Base-by-base conservation (phyloP, 495 filamentous ascomycete genomes). In the Penicillium argentinense region DNA sequence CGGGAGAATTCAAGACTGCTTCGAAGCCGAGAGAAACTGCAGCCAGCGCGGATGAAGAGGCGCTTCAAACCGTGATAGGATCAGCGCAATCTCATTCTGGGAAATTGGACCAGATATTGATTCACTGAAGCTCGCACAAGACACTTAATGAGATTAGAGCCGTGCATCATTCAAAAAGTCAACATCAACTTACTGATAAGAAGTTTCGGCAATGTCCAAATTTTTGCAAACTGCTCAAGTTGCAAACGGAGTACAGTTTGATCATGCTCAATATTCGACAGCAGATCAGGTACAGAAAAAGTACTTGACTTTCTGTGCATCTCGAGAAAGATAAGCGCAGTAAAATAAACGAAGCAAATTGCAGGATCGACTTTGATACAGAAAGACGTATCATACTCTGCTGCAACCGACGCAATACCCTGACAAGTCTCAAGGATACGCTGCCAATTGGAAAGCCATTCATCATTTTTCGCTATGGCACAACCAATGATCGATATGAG, bases 331-430 rank as follows among this genome's bases (percentile, higher is more conserved):
- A 59, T 39, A 0, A 56, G 52, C n/a, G 44, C 36, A 19, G 48
- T 48, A 26, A 59, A 55, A 13, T 49, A 22, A 24, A 34, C 52
- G 6, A 59, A 48, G 1, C 22, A 27, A 12, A 56, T 59, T 6
- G 52, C 56, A 16, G 56, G 56, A 29, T 59, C 56, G 1, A 55
- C 56, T 8, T 7, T 44, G 4, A 55, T n/a, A 25, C 42, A 51
- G 41, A 51, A 52, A 7, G 47, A 23, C 33, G 39, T 48, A 42
- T 59, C 40, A 47, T 48, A 59, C 39, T 59, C 47, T 4, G 13
- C 39, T 13, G 47, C 39, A 9, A 47, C 11, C 11, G 32, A 18
- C 11, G 48, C 39, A 18, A 59, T 53, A 24, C 53, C 48, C 23
- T 49, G 52, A 27, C 47, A 49, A 2, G 36, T 45, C 22, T 47